Base-by-base conservation (phyloP, 2,329 filamentous ascomycete genomes). In the Aplosporella prunicola region DNA sequence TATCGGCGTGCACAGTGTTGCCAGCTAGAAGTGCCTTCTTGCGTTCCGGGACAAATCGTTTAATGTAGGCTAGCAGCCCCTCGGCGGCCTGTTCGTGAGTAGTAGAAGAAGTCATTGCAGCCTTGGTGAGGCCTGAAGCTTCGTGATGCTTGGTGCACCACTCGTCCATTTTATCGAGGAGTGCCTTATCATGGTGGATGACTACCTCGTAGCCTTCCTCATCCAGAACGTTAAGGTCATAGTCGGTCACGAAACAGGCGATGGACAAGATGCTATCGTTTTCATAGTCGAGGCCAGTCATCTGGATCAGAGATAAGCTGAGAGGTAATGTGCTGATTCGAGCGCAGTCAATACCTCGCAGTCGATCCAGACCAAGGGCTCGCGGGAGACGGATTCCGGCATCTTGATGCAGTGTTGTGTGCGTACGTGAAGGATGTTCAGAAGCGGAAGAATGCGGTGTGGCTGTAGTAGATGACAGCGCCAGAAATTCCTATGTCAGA, bases 1-100 rank as follows among this genome's bases (percentile, higher is more conserved):
- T 77, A 60, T 98, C 91, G 3, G 82, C 85, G 56, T 98, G 89
- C 17, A 98, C 84, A 40, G 81, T 91, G 62, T 94, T 98, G 2
- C 91, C 91, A 0, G 91, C 88, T 26, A 98, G 68, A 40, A 96
- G 61, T 1, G 77, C 89, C 22, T 62, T 73, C 32, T 77, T 69
- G 7, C 69, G 66, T 42, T 79, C 64, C 0, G 86, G 83, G 5
- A 91, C 72, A 52, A 79, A 71, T 43, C 67, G 70, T 49, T 79
- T 72, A 49, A 98, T 80, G 60, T 96, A 96, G 15, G 70, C 68
- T 23, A 95, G 72, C 23, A 98, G 69, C 10, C 69, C 73, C 5
- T 72, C 64, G 5, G 88, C 82, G 0, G 88, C 89, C 52, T 78
- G 63, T 43, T 80, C 71, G 1, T 84, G 71, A 2, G 80, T 86